These are phyloP conservation scores for Diaporthe eres DNA, from an alignment of 2,329 filamentous ascomycete species.

Conservation along the genomic window DNA sequence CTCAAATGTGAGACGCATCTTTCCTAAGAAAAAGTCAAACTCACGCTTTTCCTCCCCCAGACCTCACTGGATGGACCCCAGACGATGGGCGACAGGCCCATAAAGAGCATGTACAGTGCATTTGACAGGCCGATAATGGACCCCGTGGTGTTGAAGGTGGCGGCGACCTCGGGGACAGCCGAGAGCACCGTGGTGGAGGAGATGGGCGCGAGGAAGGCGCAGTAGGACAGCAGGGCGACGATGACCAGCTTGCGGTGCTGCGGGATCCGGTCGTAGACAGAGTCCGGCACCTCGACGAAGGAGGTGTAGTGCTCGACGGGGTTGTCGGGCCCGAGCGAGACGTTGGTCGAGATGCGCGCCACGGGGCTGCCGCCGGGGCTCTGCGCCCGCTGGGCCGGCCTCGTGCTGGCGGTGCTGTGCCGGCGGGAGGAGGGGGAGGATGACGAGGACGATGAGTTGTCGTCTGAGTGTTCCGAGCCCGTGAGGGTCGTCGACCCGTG, in stretches of 20 bases:
- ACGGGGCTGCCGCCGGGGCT: slow-evolving; percentile 24
- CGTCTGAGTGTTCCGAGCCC: slow-evolving; percentile 13
- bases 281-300: slow-evolving; percentile 60
- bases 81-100: slow-evolving; percentile 75
- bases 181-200: slow-evolving; percentile 75
- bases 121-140: slow-evolving; percentile 77
- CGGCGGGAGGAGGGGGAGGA: slow-evolving; percentile 13
- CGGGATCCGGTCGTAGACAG: slow-evolving; percentile 76
- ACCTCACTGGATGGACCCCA: slow-evolving; percentile 77
- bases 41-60: slow-evolving; percentile 65
- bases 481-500: slow-evolving; percentile 23
- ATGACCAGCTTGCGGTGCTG: slow-evolving; percentile 75
- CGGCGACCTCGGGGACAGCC: slow-evolving; percentile 76
- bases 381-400: background rate
- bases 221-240: slow-evolving; percentile 78
- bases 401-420: slow-evolving; percentile 11
- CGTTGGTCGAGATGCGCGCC: slow-evolving; percentile 43
- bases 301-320: slow-evolving; percentile 49
- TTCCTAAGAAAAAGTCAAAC: slow-evolving; percentile 41
- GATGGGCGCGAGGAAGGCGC: slow-evolving; percentile 81
- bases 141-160: slow-evolving; percentile 70
- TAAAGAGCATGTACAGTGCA: slow-evolving; percentile 78
- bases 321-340: slow-evolving; percentile 47
- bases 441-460: background rate
- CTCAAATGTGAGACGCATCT: background rate